phyloP scores from a whole-genome alignment of 805 yeast genomes.

The Monosporozyma yasuniensis region DNA sequence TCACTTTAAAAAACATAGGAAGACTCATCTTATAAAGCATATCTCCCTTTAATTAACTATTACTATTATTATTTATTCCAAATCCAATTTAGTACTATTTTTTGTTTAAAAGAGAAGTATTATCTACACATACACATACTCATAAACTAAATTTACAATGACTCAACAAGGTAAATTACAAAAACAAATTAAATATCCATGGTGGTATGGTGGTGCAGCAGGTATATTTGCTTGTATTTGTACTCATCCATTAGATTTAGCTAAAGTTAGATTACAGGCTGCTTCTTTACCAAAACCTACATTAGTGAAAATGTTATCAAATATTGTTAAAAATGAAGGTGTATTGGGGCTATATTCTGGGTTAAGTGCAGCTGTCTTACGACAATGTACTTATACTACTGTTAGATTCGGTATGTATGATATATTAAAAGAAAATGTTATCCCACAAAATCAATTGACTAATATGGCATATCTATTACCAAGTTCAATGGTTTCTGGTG shows the following conservation, averaged over 20 bases:
- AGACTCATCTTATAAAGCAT: too few relatives aligned
- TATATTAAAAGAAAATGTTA: slow-evolving; percentile 49
- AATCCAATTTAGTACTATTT: too few relatives aligned
- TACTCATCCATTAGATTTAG: slow-evolving; percentile 79
- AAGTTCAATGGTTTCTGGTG: slow-evolving; percentile 79
- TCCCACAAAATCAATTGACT: slow-evolving; percentile 38
- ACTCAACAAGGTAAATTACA: background rate
- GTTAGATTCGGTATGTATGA: slow-evolving; percentile 85
- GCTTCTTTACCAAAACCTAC: slow-evolving; percentile 59
- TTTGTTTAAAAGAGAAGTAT: too few relatives aligned
- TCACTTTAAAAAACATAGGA: too few relatives aligned
- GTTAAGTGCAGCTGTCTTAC: slow-evolving; percentile 65
- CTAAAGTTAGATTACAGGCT: slow-evolving; percentile 80
- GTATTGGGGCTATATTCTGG: slow-evolving; percentile 66
- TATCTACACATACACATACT: background rate
- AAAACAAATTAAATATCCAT: slow-evolving; percentile 30
- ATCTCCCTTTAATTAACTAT: too few relatives aligned
- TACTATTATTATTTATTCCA: too few relatives aligned
- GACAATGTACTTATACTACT: slow-evolving; percentile 85
- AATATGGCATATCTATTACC: slow-evolving; percentile 57
- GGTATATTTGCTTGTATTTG: slow-evolving; percentile 58
- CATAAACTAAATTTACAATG: background rate
- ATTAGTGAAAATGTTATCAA: slow-evolving; percentile 42
- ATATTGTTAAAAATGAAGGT: slow-evolving; percentile 42
- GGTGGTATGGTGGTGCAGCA: slow-evolving; percentile 64